phyloP scores from a whole-genome alignment of 2,329 filamentous ascomycete species.

The Nigrograna mackinnonii region DNA sequence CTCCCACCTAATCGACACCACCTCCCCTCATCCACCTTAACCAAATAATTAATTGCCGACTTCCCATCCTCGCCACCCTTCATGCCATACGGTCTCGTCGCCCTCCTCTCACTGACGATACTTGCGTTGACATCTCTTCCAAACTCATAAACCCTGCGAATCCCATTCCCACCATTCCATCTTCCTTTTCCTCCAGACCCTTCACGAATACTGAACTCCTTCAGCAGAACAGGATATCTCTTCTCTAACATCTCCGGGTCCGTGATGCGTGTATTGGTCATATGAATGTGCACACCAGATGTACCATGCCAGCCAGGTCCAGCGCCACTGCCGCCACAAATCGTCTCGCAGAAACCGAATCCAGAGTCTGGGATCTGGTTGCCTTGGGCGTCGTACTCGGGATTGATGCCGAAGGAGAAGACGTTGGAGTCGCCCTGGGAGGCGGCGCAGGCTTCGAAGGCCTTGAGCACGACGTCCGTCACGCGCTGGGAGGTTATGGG shows the following conservation, averaged over 20 bases:
- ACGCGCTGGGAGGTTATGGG: conserved; percentile 34
- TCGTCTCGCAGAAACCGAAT: conserved; percentile 41
- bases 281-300: conserved; percentile 36
- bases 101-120: conserved; percentile 36
- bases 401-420: conserved; percentile 32
- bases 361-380: conserved; percentile 18
- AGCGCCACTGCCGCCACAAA: conserved; percentile 39
- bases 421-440: conserved; percentile 34
- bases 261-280: conserved; percentile 44
- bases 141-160: conserved; percentile 34
- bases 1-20: neutral
- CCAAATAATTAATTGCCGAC: conserved; percentile 30
- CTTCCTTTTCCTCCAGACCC: conserved; percentile 31
- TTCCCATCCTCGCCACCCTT: conserved; percentile 33
- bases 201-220: conserved; percentile 32
- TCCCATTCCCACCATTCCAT: conserved; percentile 34
- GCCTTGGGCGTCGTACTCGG: conserved; percentile 17
- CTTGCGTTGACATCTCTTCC: conserved; percentile 24
- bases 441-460: conserved; percentile 33
- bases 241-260: conserved; percentile 40
- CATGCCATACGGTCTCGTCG: conserved; percentile 37
- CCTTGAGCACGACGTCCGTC: conserved; percentile 33
- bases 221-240: conserved; percentile 37
- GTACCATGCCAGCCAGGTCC: conserved; percentile 35
- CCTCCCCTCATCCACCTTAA: conserved; percentile 8